Base-by-base conservation (phyloP, 257 asterid genomes). In the Pogostemon cablin region DNA sequence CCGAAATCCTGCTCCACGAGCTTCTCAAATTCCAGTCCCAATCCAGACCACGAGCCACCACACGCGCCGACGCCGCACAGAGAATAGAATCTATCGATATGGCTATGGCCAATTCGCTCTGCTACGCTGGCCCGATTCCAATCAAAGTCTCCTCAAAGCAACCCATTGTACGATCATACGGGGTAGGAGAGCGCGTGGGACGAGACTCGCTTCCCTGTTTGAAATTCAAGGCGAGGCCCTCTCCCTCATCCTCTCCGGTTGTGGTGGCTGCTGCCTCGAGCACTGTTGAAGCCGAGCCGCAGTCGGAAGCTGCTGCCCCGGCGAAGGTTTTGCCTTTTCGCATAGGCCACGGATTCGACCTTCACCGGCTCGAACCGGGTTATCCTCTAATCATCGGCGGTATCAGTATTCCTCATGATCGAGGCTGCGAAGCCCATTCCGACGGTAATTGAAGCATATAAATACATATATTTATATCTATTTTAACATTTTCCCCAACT, bases 371-470 rank as follows among this genome's bases (percentile, higher is more conserved):
- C 69, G 98, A 92, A 76, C 96, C 96, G 0, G 96, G 96, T 0
- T 92, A 87, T 59, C 96, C 96, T 9, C 88, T 92, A 73, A 89
- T 92, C 48, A 86, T 91, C 70, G 96, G 98, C 46, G 98, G 97
- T 2, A 75, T 91, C 57, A 58, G 77, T 79, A 86, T 91, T 67
- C 96, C 96, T 60, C 98, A 91, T 9, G 95, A 86, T 32, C 81
- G 88, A 62, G 98, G 96, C 60, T 91, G 98, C 77, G 96, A 89
- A 79, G 96, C 98, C 86, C 98, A 89, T 81, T 89, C 98, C 32
- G 98, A 91, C 63, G 96, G 98, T 91, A 81, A 46, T 58, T 8
- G 15, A 53, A 39, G 34, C 72, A 41, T 1, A 37, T 0, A 39
- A 5, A 37, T 60, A 41, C 3, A 37, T 0, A 39, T 10, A 37